These are phyloP conservation scores for Paramecium biaurelia DNA, from an alignment of 73 alveolate genomes.

Conservation along the genomic window DNA sequence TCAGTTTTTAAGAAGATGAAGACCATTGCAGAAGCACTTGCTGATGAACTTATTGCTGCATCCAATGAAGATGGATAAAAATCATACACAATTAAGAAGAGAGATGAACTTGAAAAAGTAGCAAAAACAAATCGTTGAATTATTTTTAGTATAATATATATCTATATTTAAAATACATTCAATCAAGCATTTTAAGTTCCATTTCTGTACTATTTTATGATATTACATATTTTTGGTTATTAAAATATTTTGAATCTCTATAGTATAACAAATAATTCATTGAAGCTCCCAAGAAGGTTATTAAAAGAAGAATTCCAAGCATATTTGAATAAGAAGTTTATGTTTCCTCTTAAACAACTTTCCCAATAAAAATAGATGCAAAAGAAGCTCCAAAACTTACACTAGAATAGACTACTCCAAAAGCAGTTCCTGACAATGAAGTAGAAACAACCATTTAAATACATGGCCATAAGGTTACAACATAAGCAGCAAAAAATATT, in stretches of 20 bases:
- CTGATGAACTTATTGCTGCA: constrained; percentile 98
- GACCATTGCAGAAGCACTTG: constrained; percentile 97
- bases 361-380: background rate
- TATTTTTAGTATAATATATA: background rate
- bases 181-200: background rate
- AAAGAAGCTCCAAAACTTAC: background rate
- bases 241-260: background rate
- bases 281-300: background rate
- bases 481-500: background rate
- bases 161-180: background rate
- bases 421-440: background rate
- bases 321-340: background rate
- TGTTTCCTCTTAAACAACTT: background rate
- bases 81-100: constrained; percentile 96
- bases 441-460: background rate
- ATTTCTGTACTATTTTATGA: background rate
- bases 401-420: background rate
- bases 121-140: constrained; percentile 98
- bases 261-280: background rate
- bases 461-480: background rate
- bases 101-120: constrained; percentile 97
- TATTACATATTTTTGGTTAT: background rate
- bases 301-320: background rate
- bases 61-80: constrained; percentile 89
- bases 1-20: constrained; percentile 97